Percentiles rank a stretch among this genome's conserved stretches.
Conservation (phyloP, 768 basidiomycete genomes). For the Tricholoma flavovirens region DNA sequence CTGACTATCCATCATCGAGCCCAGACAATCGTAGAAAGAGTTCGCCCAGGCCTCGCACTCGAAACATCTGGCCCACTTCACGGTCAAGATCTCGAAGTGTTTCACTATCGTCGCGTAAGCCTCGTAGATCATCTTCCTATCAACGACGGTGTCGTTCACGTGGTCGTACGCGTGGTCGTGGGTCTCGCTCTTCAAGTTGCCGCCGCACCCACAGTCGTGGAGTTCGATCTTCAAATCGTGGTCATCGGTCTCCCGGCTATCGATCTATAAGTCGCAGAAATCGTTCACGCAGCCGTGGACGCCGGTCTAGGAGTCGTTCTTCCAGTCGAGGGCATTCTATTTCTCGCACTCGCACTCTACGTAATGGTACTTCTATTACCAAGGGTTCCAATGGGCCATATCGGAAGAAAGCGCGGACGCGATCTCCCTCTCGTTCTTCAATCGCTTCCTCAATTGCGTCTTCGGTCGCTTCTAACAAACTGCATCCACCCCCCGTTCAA, state of each 20-base stretch:
- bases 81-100: constrained; percentile 25
- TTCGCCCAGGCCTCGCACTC: constrained; percentile 3
- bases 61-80: constrained; percentile 17
- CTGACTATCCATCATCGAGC: constrained; percentile 26
- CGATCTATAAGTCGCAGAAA: constrained; percentile 3
- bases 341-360: background rate
- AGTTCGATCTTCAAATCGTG: constrained; percentile 13
- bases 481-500: constrained; percentile 17
- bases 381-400: constrained; percentile 7
- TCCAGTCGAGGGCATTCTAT: background rate
- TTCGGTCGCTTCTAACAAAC: constrained; percentile 30
- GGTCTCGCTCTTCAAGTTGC: constrained; percentile 12
- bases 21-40: constrained; percentile 17
- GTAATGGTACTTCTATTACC: background rate
- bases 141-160: constrained; percentile 12
- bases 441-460: constrained; percentile 43
- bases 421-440: constrained; percentile 51
- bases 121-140: constrained; percentile 17
- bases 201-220: constrained; percentile 12
- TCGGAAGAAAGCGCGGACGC: constrained; percentile 32
- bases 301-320: constrained; percentile 7
- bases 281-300: constrained; percentile 6
- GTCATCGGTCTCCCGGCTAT: constrained; percentile 3
- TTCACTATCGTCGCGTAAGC: constrained; percentile 23
- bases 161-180: constrained; percentile 17